Percentiles rank a stretch among this genome's conserved stretches.
phyloP scores from a whole-genome alignment of 2,329 filamentous ascomycete species.

The Arthrobotrys musiformis region DNA sequence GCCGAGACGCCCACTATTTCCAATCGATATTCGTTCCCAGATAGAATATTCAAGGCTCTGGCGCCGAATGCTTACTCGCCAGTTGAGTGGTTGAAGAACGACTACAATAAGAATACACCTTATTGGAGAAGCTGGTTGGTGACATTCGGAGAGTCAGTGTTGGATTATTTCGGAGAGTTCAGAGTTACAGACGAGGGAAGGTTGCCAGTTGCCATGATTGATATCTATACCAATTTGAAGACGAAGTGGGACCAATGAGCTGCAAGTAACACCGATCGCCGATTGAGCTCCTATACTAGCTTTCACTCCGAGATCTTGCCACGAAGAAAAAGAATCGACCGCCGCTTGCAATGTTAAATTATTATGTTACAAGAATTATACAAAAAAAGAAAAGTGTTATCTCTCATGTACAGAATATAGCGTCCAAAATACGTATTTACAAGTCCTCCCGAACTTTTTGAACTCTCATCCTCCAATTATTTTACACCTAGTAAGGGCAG shows the following conservation, averaged over 20 bases:
- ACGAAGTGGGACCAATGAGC: slow-evolving; percentile 53
- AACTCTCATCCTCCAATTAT: neutral
- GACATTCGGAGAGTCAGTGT: slow-evolving; percentile 34
- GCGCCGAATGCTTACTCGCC: neutral
- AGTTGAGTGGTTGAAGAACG: slow-evolving; percentile 28
- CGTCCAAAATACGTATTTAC: neutral
- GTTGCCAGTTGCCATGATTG: slow-evolving; percentile 50
- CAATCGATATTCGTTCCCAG: slow-evolving; percentile 2
- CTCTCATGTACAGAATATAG: neutral
- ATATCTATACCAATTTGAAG: slow-evolving; percentile 48
- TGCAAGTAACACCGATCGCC: no score
- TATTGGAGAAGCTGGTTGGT: slow-evolving; percentile 49
- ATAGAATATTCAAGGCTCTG: slow-evolving; percentile 19
- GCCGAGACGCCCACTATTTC: slow-evolving; percentile 8
- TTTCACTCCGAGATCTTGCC: neutral
- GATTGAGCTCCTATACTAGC: no score
- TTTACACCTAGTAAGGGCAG: neutral
- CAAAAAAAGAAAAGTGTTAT: neutral
- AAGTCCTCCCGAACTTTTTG: neutral
- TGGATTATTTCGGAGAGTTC: slow-evolving; percentile 45
- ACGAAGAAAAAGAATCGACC: no score
- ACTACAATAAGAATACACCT: slow-evolving; percentile 22
- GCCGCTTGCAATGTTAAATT: no score
- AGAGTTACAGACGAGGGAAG: slow-evolving; percentile 18
- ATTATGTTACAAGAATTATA: neutral